phyloP scores from a whole-genome alignment of 208 protist species.

The Leishmania arabica region DNA sequence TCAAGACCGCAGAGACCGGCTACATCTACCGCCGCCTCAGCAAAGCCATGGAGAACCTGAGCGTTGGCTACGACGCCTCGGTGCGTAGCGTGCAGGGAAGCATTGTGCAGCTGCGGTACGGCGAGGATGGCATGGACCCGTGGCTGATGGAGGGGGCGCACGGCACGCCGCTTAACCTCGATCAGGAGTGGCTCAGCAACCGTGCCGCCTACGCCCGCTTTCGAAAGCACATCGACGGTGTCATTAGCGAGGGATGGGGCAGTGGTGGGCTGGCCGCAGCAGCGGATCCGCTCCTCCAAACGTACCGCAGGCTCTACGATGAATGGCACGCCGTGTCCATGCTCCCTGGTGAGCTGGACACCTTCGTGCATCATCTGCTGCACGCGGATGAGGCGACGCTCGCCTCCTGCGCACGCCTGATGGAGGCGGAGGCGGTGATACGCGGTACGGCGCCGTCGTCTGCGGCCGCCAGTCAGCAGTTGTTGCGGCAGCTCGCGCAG shows the following conservation, averaged over 20 bases:
- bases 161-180: constrained; percentile 77
- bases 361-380: constrained; percentile 50
- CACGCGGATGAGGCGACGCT: constrained; percentile 36
- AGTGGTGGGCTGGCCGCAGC: background rate
- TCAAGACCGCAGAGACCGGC: constrained; percentile 99
- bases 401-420: constrained; percentile 27
- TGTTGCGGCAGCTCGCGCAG: constrained; percentile 22
- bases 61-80: constrained; percentile 98
- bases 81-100: constrained; percentile 94
- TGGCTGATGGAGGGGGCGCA: constrained; percentile 95
- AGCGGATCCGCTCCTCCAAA: constrained; percentile 13
- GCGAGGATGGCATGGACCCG: constrained; percentile 99
- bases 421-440: constrained; percentile 15
- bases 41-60: constrained; percentile 99
- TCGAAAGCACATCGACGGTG: constrained; percentile 15
- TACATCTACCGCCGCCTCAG: constrained; percentile 99
- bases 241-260: background rate
- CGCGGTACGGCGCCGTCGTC: constrained; percentile 5
- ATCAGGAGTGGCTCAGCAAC: constrained; percentile 80
- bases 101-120: constrained; percentile 98
- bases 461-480: constrained; percentile 6
- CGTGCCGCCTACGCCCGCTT: constrained; percentile 62
- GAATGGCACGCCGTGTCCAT: constrained; percentile 53
- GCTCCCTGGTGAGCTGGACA: constrained; percentile 50
- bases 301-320: constrained; percentile 8